A percentile compares a stretch with the other conserved stretches of the same genome.
Evolutionary conservation across 352 stramenopile species (phyloP).

Genomic region (Globisporangium megalacanthum): DNA sequence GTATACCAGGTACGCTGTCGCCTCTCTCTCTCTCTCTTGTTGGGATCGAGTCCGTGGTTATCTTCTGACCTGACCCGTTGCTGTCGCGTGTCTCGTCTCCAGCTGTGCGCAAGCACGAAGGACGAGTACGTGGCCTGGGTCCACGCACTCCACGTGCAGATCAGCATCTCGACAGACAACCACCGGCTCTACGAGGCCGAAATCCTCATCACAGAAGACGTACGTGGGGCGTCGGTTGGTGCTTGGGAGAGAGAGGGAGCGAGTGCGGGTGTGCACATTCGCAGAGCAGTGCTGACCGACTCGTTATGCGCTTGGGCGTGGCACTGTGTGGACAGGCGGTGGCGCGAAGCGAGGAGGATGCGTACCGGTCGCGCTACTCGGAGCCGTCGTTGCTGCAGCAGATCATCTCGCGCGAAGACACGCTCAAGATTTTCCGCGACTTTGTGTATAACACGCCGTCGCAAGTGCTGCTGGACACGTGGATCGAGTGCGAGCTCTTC

Average conservation of each 20-base stretch:
- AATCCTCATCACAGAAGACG: conserved; percentile 83
- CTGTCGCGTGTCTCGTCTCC: conserved; percentile 1
- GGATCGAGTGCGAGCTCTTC: conserved; percentile 81
- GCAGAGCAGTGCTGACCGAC: too few relatives aligned
- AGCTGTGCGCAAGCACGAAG: conserved; percentile 74
- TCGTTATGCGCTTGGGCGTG: too few relatives aligned
- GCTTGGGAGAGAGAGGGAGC: conserved; percentile 1
- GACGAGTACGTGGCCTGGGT: conserved; percentile 82
- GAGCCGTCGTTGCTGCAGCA: conserved; percentile 64
- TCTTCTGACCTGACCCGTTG: background rate
- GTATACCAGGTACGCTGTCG: conserved; percentile 50
- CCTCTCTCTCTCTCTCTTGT: background rate
- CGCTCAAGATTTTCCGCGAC: conserved; percentile 75
- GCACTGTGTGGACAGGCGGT: too few relatives aligned
- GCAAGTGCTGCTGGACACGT: conserved; percentile 73
- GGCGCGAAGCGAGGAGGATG: conserved; percentile 47
- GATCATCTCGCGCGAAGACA: conserved; percentile 68
- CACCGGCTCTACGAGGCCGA: conserved; percentile 75
- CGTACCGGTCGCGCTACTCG: conserved; percentile 24
- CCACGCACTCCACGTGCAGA: conserved; percentile 74
- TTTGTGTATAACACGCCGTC: conserved; percentile 61
- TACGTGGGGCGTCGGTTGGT: conserved; percentile 19
- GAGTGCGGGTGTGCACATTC: too few relatives aligned
- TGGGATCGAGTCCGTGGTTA: too few relatives aligned
- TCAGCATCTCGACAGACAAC: conserved; percentile 74